Base-by-base conservation (phyloP, 371 early-diverging fungal species). In the Mortierella sp. region DNA sequence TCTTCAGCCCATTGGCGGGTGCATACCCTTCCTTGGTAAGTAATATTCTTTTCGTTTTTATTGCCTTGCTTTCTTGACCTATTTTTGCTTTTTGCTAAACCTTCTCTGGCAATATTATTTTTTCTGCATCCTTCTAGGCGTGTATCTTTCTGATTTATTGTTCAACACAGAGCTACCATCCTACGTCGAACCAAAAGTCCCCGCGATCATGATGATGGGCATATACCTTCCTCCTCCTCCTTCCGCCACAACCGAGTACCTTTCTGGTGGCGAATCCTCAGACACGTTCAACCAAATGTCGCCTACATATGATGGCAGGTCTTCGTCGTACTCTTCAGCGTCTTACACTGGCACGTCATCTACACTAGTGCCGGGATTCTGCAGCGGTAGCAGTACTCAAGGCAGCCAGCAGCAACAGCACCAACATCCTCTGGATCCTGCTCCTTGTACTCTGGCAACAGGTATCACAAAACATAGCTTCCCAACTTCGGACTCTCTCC, bases 121-220 rank as follows among this genome's bases (percentile, higher is more conserved):
- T 31, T 68, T 31, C 13, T 73, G 31, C 28, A 38, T 55, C 16
- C 6, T 9, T 34, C 6, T 80, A 88, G 94, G 91, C 16, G 88
- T 95, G 14, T 95, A 93, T 70, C 68, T 95, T 7, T 94, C 94
- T 0, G 95, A 95, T 65, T 88, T 95, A 8, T 88, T 93, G 1
- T 93, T 91, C 76, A 95, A 94, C 79, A 88, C 92, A 3, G 95
- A 95, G 74, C 82, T 92, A n/a, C 92, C 93, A 4, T 89, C 93
- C 0, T 92, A 88, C 74, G 70, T 93, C 4, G 90, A 90, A 44
- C 88, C 92, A 14, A 89, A 86, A 42, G 71, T 55, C 19, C 71
- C 75, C 19, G n/a, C 72, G 2, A 24, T 47, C 3, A 31, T 38
- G 10, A 31, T 26, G 13, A 42, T 45, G 26, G 42, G 45, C 10